Percentiles rank a stretch among this genome's conserved stretches.
These are phyloP conservation scores for Fusarium stilboides DNA, from an alignment of 2,329 filamentous ascomycete species.

Conservation along the genomic window DNA sequence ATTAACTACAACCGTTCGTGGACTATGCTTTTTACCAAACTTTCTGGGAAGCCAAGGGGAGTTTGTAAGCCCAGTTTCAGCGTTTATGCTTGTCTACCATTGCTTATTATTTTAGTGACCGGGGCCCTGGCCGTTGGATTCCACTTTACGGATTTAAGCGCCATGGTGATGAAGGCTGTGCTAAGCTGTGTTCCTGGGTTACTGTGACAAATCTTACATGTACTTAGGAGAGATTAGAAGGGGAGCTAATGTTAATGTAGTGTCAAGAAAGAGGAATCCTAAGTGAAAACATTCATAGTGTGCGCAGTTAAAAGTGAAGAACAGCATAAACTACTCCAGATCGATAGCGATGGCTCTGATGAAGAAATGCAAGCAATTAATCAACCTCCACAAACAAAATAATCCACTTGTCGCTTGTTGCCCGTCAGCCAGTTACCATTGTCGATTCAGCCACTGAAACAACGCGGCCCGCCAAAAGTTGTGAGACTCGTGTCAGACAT, in stretches of 20 bases:
- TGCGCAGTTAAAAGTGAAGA: too few relatives aligned
- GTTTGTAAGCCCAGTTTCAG: conserved; percentile 16
- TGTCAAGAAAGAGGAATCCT: too few relatives aligned
- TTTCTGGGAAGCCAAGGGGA: not conserved
- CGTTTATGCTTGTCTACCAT: conserved; percentile 15
- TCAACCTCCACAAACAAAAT: conserved; percentile 23
- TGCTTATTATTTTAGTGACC: conserved; percentile 30
- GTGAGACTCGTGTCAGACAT: conserved; percentile 24
- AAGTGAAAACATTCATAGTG: too few relatives aligned
- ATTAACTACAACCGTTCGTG: not conserved
- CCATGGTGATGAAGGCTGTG: conserved; percentile 9
- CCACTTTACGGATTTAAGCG: conserved; percentile 29
- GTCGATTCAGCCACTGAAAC: conserved; percentile 32
- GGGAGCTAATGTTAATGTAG: not conserved
- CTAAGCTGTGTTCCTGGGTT: conserved; percentile 22
- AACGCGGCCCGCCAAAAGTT: conserved; percentile 29
- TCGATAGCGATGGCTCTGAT: not conserved
- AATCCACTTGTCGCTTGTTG: not conserved
- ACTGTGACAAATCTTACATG: not conserved
- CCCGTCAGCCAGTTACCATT: conserved; percentile 16
- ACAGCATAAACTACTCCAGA: not conserved
- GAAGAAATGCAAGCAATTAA: conserved; percentile 43
- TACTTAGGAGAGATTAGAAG: not conserved
- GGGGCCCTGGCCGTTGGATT: conserved; percentile 15
- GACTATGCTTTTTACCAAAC: not conserved